These are phyloP conservation scores for Beauveria asiatica DNA, from an alignment of 2,329 filamentous ascomycete species.

Conservation along the genomic window DNA sequence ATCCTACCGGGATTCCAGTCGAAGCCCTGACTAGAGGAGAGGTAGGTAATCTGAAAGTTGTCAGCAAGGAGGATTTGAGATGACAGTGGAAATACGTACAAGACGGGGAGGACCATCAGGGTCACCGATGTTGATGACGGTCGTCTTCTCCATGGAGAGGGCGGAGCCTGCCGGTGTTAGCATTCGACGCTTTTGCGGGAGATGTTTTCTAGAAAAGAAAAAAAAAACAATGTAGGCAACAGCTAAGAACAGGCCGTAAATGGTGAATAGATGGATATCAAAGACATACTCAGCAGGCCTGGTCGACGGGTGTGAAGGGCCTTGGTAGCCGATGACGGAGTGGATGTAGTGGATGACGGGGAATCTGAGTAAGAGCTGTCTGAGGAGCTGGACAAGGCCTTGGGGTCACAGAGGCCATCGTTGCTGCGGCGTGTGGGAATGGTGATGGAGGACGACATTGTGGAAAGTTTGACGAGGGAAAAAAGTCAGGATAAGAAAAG, in stretches of 20 bases:
- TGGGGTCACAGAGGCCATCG: constrained; percentile 29
- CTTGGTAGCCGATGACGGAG: constrained; percentile 42
- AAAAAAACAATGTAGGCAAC: background rate
- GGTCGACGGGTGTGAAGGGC: constrained; percentile 47
- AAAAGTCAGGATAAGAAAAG: background rate
- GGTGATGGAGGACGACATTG: constrained; percentile 61
- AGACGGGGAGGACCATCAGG: constrained; percentile 64
- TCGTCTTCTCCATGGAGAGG: constrained; percentile 65
- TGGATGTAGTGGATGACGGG: constrained; percentile 48
- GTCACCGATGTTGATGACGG: constrained; percentile 71
- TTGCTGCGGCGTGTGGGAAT: constrained; percentile 46
- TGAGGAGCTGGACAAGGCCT: constrained; percentile 40
- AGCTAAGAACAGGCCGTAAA: background rate
- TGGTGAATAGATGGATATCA: background rate
- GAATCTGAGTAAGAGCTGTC: constrained; percentile 32
- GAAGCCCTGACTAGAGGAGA: constrained; percentile 72
- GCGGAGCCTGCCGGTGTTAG: constrained; percentile 48
- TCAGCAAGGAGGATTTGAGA: background rate
- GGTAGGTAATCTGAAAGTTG: constrained; percentile 59
- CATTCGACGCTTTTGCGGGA: background rate
- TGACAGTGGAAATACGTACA: constrained; percentile 36
- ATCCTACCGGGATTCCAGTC: constrained; percentile 68
- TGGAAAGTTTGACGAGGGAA: constrained; percentile 14
- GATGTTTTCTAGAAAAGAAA: background rate
- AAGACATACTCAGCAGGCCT: constrained; percentile 49